Evolutionary conservation across 179 eudicot species (phyloP).

Genomic region (Sideroxylon spinosum): DNA sequence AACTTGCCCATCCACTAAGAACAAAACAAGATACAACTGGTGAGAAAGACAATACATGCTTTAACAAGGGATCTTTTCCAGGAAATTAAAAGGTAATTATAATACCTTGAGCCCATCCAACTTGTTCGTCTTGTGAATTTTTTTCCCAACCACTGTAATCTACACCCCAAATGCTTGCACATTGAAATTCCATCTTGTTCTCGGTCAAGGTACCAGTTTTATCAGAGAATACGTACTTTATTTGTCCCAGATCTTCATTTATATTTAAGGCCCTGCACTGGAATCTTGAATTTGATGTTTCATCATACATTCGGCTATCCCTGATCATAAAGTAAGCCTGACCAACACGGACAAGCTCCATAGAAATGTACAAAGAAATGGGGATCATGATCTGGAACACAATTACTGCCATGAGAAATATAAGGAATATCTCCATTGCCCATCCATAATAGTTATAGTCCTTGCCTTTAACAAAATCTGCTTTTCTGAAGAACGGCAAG

Average conservation of each 20-base stretch:
- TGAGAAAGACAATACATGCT: slow-evolving; percentile 11
- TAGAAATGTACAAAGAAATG: slow-evolving; percentile 86
- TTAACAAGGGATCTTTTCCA: neutral
- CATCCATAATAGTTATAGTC: slow-evolving; percentile 72
- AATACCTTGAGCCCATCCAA: slow-evolving; percentile 56
- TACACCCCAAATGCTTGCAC: slow-evolving; percentile 82
- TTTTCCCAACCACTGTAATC: slow-evolving; percentile 55
- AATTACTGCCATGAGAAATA: slow-evolving; percentile 91
- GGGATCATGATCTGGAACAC: slow-evolving; percentile 98
- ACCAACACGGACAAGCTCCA: slow-evolving; percentile 99
- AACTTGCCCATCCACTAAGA: slow-evolving; percentile 56
- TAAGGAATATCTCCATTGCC: slow-evolving; percentile 81
- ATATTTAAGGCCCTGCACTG: slow-evolving; percentile 96
- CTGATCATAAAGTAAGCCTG: slow-evolving; percentile 95
- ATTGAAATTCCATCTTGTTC: slow-evolving; percentile 97
- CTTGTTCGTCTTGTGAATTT: slow-evolving; percentile 36
- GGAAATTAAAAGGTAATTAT: neutral
- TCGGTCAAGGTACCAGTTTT: slow-evolving; percentile 98
- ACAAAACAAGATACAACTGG: slow-evolving; percentile 2
- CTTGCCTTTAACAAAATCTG: slow-evolving; percentile 46
- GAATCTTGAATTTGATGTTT: slow-evolving; percentile 62
- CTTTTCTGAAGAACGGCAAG: slow-evolving; percentile 67
- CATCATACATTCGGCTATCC: slow-evolving; percentile 68
- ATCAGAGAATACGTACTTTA: slow-evolving; percentile 91
- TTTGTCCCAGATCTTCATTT: slow-evolving; percentile 95